These are phyloP conservation scores for Carex littledalei DNA, from an alignment of 176 grass and related monocot species.

Conservation along the genomic window DNA sequence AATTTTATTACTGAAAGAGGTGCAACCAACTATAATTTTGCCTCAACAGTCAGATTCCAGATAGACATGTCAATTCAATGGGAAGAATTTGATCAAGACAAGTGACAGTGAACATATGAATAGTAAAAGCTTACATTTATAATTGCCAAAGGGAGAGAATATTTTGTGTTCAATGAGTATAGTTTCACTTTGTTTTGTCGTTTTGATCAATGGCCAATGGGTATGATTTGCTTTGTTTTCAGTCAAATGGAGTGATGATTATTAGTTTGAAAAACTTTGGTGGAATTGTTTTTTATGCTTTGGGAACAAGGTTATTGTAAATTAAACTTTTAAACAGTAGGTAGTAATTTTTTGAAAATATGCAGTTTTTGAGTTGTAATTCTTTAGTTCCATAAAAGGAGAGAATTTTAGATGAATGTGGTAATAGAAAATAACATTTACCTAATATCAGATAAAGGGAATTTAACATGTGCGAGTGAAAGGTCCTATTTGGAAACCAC, in stretches of 20 bases:
- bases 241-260: background rate
- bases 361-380: background rate
- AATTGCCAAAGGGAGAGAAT: background rate
- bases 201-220: background rate
- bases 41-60: background rate
- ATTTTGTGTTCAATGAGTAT: background rate
- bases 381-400: background rate
- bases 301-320: background rate
- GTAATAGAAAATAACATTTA: background rate
- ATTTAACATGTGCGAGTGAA: background rate
- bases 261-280: background rate
- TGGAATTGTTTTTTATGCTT: background rate
- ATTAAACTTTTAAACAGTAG: background rate
- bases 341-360: background rate
- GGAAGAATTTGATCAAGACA: background rate
- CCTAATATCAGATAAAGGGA: background rate
- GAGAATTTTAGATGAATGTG: slow-evolving; percentile 17
- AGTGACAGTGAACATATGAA: background rate
- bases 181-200: background rate
- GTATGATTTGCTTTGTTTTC: background rate
- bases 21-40: background rate
- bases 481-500: background rate
- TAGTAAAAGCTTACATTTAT: background rate
- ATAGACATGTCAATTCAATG: background rate
- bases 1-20: background rate